These are phyloP conservation scores for Spergularia marina DNA, from an alignment of 148 eudicot genomes.

Conservation along the genomic window DNA sequence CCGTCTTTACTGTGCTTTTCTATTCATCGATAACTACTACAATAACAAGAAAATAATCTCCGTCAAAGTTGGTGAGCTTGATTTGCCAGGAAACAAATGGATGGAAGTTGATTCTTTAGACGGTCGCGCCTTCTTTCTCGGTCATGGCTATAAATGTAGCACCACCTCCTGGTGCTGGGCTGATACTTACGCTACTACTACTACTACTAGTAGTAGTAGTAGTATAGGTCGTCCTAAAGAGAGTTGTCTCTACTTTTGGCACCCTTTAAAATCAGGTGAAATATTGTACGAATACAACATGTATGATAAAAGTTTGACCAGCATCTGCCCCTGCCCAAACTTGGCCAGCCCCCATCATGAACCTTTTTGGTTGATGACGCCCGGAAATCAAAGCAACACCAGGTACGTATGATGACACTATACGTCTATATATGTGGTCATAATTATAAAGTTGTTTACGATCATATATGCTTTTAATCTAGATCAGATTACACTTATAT, in stretches of 20 bases:
- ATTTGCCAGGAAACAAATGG: conserved; percentile 3
- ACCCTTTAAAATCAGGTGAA: not conserved
- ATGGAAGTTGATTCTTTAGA: conserved; percentile 3
- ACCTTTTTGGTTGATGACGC: no score
- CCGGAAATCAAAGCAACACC: no score
- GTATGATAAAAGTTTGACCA: not conserved
- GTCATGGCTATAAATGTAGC: not conserved
- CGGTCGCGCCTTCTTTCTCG: conserved; percentile 10
- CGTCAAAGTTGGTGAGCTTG: conserved; percentile 12
- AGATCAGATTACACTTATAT: no score
- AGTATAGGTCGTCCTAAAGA: not conserved
- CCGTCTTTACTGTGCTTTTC: not conserved
- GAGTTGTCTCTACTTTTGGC: conserved; percentile 7
- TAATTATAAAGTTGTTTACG: no score
- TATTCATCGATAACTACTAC: no score
- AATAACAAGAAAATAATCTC: not conserved
- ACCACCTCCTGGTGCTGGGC: conserved; percentile 17
- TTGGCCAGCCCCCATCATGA: no score
- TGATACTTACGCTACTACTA: not conserved
- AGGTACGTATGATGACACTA: no score
- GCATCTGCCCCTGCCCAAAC: not conserved
- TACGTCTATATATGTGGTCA: no score
- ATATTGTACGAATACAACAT: conserved; percentile 1
- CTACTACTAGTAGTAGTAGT: no score
- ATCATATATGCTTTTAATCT: no score